Conservation (phyloP, 495 filamentous ascomycete genomes). For the Parmelia sp. region DNA sequence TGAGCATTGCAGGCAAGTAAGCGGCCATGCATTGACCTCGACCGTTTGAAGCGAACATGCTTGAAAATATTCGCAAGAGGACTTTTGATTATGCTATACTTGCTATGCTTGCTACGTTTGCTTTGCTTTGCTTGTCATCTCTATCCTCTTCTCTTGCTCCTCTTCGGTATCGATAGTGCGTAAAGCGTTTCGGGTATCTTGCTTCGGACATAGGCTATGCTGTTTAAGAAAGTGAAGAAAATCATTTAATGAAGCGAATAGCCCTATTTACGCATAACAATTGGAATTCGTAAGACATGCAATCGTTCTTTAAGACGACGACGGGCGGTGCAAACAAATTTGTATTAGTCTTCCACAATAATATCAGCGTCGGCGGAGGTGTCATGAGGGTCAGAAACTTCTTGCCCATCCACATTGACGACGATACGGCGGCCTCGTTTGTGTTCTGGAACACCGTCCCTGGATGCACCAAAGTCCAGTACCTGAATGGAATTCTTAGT, state of each 20-base stretch:
- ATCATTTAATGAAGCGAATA: background rate
- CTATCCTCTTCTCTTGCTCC: constrained; percentile 12
- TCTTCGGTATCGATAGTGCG: constrained; percentile 5
- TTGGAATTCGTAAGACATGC: background rate
- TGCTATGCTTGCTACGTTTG: constrained; percentile 3
- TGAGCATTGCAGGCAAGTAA: background rate
- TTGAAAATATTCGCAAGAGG: background rate
- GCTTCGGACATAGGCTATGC: constrained; percentile 9
- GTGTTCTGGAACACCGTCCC: constrained; percentile 68
- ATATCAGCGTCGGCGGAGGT: constrained; percentile 38
- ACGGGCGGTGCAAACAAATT: background rate
- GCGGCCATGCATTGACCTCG: background rate
- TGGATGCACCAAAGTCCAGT: constrained; percentile 83
- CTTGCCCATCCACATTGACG: constrained; percentile 55
- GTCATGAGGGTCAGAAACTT: constrained; percentile 34
- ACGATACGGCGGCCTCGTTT: constrained; percentile 75
- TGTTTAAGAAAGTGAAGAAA: background rate
- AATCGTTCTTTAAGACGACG: background rate
- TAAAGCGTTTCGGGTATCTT: constrained; percentile 14
- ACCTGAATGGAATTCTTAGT: constrained; percentile 44
- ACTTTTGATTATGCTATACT: too few relatives aligned
- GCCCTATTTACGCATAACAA: background rate
- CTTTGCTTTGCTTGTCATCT: constrained; percentile 4
- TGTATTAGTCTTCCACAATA: constrained; percentile 32
- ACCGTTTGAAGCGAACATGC: background rate